Evolutionary conservation across 768 basidiomycete genomes (phyloP), one percentile per base, ranked within the genome.

Genomic region (Daedaleopsis nitida): DNA sequence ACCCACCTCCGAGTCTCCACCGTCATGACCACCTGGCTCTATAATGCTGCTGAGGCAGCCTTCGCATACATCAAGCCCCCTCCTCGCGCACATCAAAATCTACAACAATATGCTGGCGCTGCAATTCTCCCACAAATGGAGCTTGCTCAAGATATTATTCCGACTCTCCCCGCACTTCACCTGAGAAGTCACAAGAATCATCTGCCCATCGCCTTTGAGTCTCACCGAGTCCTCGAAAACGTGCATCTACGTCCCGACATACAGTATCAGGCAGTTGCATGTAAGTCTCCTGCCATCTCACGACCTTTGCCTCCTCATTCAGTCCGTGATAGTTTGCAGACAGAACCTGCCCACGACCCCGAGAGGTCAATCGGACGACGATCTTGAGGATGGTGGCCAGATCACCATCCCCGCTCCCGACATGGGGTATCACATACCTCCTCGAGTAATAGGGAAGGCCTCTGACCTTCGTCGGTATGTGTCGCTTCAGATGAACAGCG

Each of bases 171-270:
- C 2, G 48, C 62, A 16, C 66, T 69, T 23, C 70, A 72, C 21
- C 62, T 68, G 62, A 81, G 80, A 69, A 81, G 79, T 66, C 81
- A 83, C 67, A 51, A 67, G 52, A 84, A 84, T 64, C 57, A 68
- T 32, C 73, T 72, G 2, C 50, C 57, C 6, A 72, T 85, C 55
- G 77, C 75, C 23, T 80, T 82, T 11, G 81, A 84, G 55, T 61
- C 70, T 11, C 83, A 82, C 72, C 77, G 87, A 62, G 76, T 74
- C 58, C 72, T 90, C n/a, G 82, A 84, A 66, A 70, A 67, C 24
- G 83, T 86, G 19, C 74, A 78, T 34, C 60, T 62, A 10, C 68
- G 83, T 55, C 43, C 49, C 5, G 65, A 62, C 1, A 72, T 86
- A 42, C 64, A 71, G 39, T 68, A 74, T 19, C 62, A 69, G 16